A percentile compares a stretch with the other conserved stretches of the same genome.
Conservation (phyloP, 1,139 yeast species). For the Diutina ranongensis region DNA sequence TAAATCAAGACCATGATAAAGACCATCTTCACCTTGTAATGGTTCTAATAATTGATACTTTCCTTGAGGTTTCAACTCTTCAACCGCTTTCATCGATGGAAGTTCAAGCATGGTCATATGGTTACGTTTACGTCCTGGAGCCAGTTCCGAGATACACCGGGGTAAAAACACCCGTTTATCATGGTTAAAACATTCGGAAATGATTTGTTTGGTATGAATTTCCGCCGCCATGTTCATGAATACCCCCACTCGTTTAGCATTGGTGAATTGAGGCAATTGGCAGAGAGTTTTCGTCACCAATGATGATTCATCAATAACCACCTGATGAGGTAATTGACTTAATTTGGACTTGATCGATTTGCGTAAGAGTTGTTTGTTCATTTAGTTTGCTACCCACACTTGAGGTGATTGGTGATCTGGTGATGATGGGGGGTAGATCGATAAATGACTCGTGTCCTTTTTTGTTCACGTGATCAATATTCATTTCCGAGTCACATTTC, state of each 20-base stretch:
- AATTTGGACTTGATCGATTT: neutral
- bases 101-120: neutral
- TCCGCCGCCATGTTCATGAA: conserved; percentile 4
- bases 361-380: neutral
- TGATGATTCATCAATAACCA: neutral
- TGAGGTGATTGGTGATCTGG: no score
- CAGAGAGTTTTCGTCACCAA: neutral
- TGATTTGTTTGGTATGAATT: neutral
- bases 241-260: neutral
- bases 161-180: neutral
- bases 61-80: neutral
- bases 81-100: neutral
- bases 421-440: no score
- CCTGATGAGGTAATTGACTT: neutral
- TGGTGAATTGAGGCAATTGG: neutral
- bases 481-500: no score
- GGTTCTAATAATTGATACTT: conserved; percentile 1
- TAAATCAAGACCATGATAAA: neutral
- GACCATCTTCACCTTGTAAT: neutral
- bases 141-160: neutral
- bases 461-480: no score
- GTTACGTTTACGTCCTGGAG: neutral
- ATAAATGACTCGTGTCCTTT: no score
- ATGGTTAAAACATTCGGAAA: neutral
- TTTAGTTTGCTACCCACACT: no score